These are phyloP conservation scores for Nemania sp. DNA, from an alignment of 2,329 filamentous ascomycete species.

Conservation along the genomic window DNA sequence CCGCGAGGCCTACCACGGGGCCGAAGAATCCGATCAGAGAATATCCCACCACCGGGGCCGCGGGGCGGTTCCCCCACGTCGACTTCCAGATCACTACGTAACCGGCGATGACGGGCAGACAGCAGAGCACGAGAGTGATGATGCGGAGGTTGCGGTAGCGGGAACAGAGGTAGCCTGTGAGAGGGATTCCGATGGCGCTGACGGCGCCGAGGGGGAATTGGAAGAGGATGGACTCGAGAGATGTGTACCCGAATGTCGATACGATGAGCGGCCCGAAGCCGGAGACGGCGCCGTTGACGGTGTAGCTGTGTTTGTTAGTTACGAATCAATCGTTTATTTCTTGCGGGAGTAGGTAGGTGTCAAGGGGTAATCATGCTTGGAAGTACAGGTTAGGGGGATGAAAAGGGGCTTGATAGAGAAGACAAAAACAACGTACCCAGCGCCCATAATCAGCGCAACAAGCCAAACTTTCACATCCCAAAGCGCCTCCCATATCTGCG, in stretches of 20 bases:
- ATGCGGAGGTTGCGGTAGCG: constrained; percentile 65
- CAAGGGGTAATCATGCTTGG: too few relatives aligned
- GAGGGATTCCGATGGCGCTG: constrained; percentile 67
- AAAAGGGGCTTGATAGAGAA: not conserved
- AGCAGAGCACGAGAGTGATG: constrained; percentile 65
- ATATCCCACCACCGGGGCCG: constrained; percentile 70
- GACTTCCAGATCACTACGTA: constrained; percentile 76
- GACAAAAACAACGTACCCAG: constrained; percentile 44
- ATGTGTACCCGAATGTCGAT: constrained; percentile 68
- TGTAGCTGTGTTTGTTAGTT: constrained; percentile 44
- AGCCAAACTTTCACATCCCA: constrained; percentile 66
- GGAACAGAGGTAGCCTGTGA: constrained; percentile 66
- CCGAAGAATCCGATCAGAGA: constrained; percentile 74
- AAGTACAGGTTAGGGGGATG: not conserved
- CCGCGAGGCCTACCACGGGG: constrained; percentile 64
- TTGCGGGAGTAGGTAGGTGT: not conserved
- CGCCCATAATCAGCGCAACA: constrained; percentile 68
- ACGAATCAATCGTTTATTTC: too few relatives aligned
- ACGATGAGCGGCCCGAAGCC: constrained; percentile 75
- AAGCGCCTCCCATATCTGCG: constrained; percentile 61
- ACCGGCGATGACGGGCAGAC: constrained; percentile 73
- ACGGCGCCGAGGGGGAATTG: constrained; percentile 74
- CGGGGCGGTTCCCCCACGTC: constrained; percentile 64
- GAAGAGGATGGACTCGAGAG: constrained; percentile 68
- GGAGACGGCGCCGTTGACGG: constrained; percentile 70